A percentile compares a stretch with the other conserved stretches of the same genome.
Evolutionary conservation across 768 basidiomycete species (phyloP).

Genomic region (Leccinum rimulosum): DNA sequence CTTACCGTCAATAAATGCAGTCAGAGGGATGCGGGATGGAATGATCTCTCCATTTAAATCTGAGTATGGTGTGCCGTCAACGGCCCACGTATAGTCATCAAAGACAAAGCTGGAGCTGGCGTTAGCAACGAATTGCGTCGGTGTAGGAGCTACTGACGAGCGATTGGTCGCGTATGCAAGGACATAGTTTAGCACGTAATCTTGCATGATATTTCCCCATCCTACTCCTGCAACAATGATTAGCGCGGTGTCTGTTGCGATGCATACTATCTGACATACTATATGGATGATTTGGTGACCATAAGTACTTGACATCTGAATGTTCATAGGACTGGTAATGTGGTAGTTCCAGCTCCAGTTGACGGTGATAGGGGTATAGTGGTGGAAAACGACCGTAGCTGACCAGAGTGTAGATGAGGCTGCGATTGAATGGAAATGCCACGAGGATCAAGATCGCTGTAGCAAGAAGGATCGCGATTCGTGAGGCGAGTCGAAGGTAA

Average conservation of each 20-base stretch:
- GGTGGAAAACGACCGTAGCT: slow-evolving; percentile 35
- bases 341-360: slow-evolving; percentile 37
- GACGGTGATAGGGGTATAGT: slow-evolving; percentile 36
- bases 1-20: slow-evolving; percentile 35
- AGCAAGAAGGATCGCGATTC: slow-evolving; percentile 4
- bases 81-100: slow-evolving; percentile 41
- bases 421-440: slow-evolving; percentile 23
- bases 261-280: neutral
- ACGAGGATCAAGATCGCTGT: slow-evolving; percentile 11
- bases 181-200: slow-evolving; percentile 33
- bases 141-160: slow-evolving; percentile 25
- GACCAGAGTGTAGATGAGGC: slow-evolving; percentile 15
- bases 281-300: slow-evolving; percentile 44
- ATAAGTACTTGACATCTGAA: slow-evolving; percentile 39
- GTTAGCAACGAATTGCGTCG: neutral
- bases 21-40: slow-evolving; percentile 38
- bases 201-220: slow-evolving; percentile 42
- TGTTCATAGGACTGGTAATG: slow-evolving; percentile 39
- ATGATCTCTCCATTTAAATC: slow-evolving; percentile 34
- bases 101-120: slow-evolving; percentile 35
- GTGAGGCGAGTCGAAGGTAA: neutral
- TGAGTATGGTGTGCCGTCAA: slow-evolving; percentile 33
- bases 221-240: slow-evolving; percentile 28
- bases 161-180: slow-evolving; percentile 34
- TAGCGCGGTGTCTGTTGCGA: neutral